These are phyloP conservation scores for Septoria petroselini DNA, from an alignment of 2,329 filamentous ascomycete genomes.

Conservation along the genomic window DNA sequence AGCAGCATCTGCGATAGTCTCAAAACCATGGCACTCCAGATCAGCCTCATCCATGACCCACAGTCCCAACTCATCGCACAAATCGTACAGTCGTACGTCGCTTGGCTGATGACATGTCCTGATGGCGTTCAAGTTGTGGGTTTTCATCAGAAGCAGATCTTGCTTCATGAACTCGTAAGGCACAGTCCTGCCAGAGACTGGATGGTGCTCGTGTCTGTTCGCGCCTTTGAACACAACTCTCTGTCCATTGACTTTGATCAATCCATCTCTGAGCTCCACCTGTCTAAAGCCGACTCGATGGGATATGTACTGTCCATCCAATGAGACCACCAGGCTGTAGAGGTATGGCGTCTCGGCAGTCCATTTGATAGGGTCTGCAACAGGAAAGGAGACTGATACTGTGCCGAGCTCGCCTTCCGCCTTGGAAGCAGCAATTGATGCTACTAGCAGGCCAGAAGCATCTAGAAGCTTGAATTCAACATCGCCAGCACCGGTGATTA, in stretches of 20 bases:
- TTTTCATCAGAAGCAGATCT: conserved; percentile 67
- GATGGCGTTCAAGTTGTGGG: conserved; percentile 67
- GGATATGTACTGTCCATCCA: conserved; percentile 45
- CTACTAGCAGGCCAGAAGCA: conserved; percentile 38
- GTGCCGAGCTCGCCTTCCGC: conserved; percentile 22
- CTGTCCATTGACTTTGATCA: conserved; percentile 62
- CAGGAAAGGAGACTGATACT: conserved; percentile 41
- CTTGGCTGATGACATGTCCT: conserved; percentile 67
- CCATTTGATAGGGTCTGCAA: conserved; percentile 61
- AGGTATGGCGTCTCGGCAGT: conserved; percentile 64
- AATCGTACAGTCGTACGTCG: conserved; percentile 57
- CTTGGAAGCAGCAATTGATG: conserved; percentile 7
- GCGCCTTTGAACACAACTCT: conserved; percentile 61
- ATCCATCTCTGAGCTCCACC: conserved; percentile 59
- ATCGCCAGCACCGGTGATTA: conserved; percentile 40
- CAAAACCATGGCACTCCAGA: conserved; percentile 49
- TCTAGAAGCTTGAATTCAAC: conserved; percentile 44
- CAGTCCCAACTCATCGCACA: conserved; percentile 64
- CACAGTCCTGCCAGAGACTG: conserved; percentile 60
- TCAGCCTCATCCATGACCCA: conserved; percentile 61
- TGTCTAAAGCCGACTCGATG: conserved; percentile 63
- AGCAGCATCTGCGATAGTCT: conserved; percentile 35
- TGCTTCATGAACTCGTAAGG: conserved; percentile 59
- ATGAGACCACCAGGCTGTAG: conserved; percentile 53
- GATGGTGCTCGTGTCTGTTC: conserved; percentile 70